Evolutionary conservation across 768 basidiomycete species (phyloP).

Genomic region (Leccinum boreale): DNA sequence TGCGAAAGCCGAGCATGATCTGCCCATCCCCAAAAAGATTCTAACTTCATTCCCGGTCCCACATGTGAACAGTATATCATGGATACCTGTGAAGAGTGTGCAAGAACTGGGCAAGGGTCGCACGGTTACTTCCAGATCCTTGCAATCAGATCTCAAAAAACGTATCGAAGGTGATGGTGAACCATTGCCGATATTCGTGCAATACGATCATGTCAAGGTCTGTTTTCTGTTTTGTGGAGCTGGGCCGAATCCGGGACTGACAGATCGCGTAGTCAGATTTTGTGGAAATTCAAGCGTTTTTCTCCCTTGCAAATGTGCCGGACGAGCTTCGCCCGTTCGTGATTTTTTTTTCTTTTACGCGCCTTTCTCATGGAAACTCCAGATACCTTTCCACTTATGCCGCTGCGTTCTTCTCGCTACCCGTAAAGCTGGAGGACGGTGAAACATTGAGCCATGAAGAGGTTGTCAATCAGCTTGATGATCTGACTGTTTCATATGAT

Average conservation of each 20-base stretch:
- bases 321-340: conserved; percentile 65
- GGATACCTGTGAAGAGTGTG: conserved; percentile 75
- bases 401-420: conserved; percentile 84
- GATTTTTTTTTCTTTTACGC: conserved; percentile 25
- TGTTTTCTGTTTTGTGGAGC: background rate
- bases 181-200: conserved; percentile 80
- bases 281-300: conserved; percentile 72
- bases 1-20: conserved; percentile 85
- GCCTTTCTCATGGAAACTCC: conserved; percentile 7
- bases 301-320: conserved; percentile 74
- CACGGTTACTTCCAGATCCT: conserved; percentile 24
- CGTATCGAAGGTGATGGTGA: conserved; percentile 68
- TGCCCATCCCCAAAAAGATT: conserved; percentile 76
- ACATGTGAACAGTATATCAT: conserved; percentile 84
- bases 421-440: conserved; percentile 69
- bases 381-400: conserved; percentile 80
- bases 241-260: background rate
- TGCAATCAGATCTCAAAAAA: conserved; percentile 47
- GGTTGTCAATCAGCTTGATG: conserved; percentile 85
- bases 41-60: conserved; percentile 88
- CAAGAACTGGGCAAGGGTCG: conserved; percentile 62
- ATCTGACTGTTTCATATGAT: conserved; percentile 88
- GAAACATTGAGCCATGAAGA: conserved; percentile 78
- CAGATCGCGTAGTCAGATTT: conserved; percentile 75
- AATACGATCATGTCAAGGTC: conserved; percentile 93